Percentiles rank a stretch among this genome's conserved stretches.
These are phyloP conservation scores for Oryza glaberrima DNA, from an alignment of 176 grass and related monocot genomes.

Conservation along the genomic window DNA sequence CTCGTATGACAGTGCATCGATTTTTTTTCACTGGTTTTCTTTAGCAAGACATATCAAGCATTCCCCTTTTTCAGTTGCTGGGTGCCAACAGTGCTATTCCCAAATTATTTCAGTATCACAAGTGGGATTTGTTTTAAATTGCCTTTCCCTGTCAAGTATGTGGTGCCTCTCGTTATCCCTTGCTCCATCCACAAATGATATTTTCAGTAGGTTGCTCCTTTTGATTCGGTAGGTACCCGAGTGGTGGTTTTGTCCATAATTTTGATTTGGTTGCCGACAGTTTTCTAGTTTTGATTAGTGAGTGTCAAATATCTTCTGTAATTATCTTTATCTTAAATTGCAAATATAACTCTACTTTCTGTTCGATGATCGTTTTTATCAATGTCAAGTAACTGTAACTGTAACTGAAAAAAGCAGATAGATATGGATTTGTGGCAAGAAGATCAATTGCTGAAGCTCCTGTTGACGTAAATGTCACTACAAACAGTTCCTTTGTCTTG, in stretches of 20 bases:
- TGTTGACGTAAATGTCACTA: constrained; percentile 40
- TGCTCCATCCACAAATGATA: constrained; percentile 5
- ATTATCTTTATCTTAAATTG: background rate
- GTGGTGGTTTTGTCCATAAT: background rate
- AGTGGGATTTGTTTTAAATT: background rate
- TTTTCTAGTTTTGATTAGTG: background rate
- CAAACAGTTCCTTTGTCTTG: constrained; percentile 72
- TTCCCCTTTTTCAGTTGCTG: background rate
- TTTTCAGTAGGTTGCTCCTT: constrained; percentile 10
- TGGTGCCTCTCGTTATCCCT: constrained; percentile 1
- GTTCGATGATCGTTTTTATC: constrained; percentile 1
- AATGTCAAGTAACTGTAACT: background rate
- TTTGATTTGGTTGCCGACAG: background rate
- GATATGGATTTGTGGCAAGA: constrained; percentile 45
- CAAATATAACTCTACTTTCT: background rate
- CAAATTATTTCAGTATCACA: background rate
- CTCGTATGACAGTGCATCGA: background rate
- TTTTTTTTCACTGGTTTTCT: background rate
- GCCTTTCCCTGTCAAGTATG: constrained; percentile 8
- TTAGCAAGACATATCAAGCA: background rate
- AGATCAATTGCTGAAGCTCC: constrained; percentile 67
- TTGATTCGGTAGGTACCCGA: background rate
- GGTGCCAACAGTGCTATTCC: background rate
- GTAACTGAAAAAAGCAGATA: constrained; percentile 43
- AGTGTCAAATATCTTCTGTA: background rate